Evolutionary conservation across 306 rosid species (phyloP).

Genomic region (Cyamopsis tetragonoloba): DNA sequence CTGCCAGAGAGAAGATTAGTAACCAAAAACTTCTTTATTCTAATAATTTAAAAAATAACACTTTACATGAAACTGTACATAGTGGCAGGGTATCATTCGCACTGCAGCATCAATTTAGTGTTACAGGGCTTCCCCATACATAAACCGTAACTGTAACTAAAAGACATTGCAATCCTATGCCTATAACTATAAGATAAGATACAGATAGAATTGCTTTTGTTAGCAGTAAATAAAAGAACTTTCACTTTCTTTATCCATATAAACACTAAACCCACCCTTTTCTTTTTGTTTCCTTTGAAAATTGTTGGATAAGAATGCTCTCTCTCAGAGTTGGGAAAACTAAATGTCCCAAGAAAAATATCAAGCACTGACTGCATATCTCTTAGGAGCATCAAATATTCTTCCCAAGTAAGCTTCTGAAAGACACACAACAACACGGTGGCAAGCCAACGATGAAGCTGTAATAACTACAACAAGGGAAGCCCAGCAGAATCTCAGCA

Average conservation of each 20-base stretch:
- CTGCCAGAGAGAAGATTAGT: background rate
- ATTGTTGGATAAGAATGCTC: slow-evolving; percentile 16
- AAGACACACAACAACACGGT: slow-evolving; percentile 45
- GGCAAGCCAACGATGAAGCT: slow-evolving; percentile 76
- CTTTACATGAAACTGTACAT: slow-evolving; percentile 34
- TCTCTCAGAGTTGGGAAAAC: slow-evolving; percentile 10
- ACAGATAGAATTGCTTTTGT: slow-evolving; percentile 15
- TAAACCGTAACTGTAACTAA: background rate
- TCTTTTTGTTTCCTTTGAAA: background rate
- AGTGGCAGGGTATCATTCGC: background rate
- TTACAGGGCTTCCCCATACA: slow-evolving; percentile 17
- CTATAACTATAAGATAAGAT: background rate
- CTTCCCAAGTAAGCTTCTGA: slow-evolving; percentile 64
- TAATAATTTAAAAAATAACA: background rate
- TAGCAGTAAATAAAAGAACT: slow-evolving; percentile 2
- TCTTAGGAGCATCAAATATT: slow-evolving; percentile 48
- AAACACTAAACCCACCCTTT: background rate
- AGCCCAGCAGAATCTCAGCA: slow-evolving; percentile 67
- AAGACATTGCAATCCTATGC: slow-evolving; percentile 6
- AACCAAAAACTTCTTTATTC: background rate
- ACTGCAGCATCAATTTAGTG: background rate
- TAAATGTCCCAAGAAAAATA: background rate
- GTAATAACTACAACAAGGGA: slow-evolving; percentile 47
- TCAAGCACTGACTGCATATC: slow-evolving; percentile 64
- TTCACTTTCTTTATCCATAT: background rate